phyloP scores from a whole-genome alignment of 164 flowering plant species.

The Piper betle region DNA sequence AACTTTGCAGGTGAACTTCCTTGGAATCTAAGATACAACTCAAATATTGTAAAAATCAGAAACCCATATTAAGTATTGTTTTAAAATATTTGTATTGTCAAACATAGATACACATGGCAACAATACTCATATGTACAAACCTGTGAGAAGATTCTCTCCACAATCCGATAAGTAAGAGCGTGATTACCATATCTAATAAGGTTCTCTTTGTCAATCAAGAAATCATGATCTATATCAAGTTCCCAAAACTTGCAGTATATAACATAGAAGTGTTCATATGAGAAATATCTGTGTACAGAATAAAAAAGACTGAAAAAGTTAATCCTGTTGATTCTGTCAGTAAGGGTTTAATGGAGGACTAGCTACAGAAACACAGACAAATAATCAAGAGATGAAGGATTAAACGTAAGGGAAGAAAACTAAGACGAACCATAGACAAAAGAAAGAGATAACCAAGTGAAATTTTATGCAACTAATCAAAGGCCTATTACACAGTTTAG shows the following conservation, averaged over 20 bases:
- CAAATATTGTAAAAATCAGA: neutral
- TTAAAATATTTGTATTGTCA: neutral
- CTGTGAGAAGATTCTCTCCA: slow-evolving; percentile 93
- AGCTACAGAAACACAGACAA: neutral
- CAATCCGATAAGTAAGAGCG: slow-evolving; percentile 91
- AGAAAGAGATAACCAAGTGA: no score
- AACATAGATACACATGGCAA: neutral
- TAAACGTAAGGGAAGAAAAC: no score
- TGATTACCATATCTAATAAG: slow-evolving; percentile 91
- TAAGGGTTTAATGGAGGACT: neutral
- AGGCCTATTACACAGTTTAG: no score
- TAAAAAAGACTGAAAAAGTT: neutral
- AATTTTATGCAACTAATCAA: no score
- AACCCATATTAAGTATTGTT: neutral
- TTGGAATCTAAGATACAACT: slow-evolving; percentile 43
- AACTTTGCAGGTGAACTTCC: slow-evolving; percentile 75
- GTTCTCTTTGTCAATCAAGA: slow-evolving; percentile 84
- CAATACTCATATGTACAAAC: slow-evolving; percentile 20
- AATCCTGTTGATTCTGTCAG: neutral
- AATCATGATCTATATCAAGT: slow-evolving; percentile 93
- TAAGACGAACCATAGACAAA: no score
- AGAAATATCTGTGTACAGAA: slow-evolving; percentile 57
- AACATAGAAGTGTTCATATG: slow-evolving; percentile 93
- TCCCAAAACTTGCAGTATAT: slow-evolving; percentile 99
- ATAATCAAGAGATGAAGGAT: no score